Evolutionary conservation across 768 basidiomycete genomes (phyloP).

Genomic region (Tephrocybe sp.): DNA sequence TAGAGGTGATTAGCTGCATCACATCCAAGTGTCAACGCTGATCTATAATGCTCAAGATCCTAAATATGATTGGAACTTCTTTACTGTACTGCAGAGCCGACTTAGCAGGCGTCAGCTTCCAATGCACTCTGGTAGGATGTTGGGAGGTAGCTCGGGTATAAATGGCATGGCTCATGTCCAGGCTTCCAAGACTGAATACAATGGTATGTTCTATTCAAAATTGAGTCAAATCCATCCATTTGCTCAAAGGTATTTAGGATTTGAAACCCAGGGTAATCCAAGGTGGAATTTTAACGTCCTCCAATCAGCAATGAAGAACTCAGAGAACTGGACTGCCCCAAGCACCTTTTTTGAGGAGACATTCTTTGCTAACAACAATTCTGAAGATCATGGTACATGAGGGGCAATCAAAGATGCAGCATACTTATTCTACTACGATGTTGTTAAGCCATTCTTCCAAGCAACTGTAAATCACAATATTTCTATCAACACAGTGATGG

Average conservation of each 20-base stretch:
- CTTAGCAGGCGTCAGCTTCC: slow-evolving; percentile 16
- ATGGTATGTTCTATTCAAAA: slow-evolving; percentile 1
- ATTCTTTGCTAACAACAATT: slow-evolving; percentile 1
- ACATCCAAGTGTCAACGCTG: too few species aligned
- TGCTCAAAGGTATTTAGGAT: background rate
- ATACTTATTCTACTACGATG: slow-evolving; percentile 4
- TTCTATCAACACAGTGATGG: slow-evolving; percentile 1
- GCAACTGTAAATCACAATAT: background rate
- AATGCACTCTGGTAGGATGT: slow-evolving; percentile 24
- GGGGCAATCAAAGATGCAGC: background rate
- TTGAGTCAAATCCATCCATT: background rate
- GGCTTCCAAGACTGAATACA: slow-evolving; percentile 11
- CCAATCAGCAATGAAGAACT: slow-evolving; percentile 4
- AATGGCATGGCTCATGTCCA: slow-evolving; percentile 9
- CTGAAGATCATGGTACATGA: background rate
- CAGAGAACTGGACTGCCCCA: slow-evolving; percentile 6
- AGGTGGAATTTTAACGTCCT: slow-evolving; percentile 6
- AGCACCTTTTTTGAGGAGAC: background rate
- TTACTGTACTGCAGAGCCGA: slow-evolving; percentile 22
- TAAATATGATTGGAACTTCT: slow-evolving; percentile 26
- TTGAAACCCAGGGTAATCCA: slow-evolving; percentile 5
- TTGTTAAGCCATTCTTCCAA: slow-evolving; percentile 3
- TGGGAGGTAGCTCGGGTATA: slow-evolving; percentile 25
- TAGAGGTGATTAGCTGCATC: background rate
- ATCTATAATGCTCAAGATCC: slow-evolving; percentile 13